Evolutionary conservation across 345 rosid genomes (phyloP), one percentile per base, ranked within the genome.

Genomic region (Eucalyptus sideroxylon): DNA sequence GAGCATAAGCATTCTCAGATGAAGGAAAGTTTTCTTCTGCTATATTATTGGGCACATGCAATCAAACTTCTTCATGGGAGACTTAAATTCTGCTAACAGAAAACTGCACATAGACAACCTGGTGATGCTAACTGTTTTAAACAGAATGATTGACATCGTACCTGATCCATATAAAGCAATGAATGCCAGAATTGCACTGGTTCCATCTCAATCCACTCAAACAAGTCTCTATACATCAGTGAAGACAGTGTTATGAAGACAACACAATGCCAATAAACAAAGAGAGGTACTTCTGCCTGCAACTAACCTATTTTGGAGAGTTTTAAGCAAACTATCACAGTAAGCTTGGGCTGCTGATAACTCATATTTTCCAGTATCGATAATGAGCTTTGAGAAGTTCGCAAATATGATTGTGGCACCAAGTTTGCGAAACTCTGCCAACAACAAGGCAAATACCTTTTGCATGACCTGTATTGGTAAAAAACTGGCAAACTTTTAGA

Each of bases 121-220:
- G 56, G 37, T 51, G 40, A 86, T n/a, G 55, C 87, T 77, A 53
- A 86, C 24, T 50, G 62, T 50, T 50, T 12, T 86, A 31, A 81
- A 7, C 44, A 69, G 42, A 56, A 67, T 26, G 47, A 17, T 65
- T 27, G 65, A 53, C 44, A 50, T 6, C 93, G 86, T 92, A 97
- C 99, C 99, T 97, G 96, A 92, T 98, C 99, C 99, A 97, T 98
- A 91, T 96, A 98, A 89, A 98, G 99, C 91, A 98, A 93, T 40
- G 98, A 95, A 91, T 96, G 95, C 99, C 99, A 97, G 92, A 93
- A 98, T 91, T 95, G 95, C 92, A 93, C 87, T 14, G 95, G 96
- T 92, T 98, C 99, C 88, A 98, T 96, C 92, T 94, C 95, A 88
- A 98, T 94, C 99, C 98, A 96, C 91, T 97, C 96, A 45, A 97